Percentiles rank a stretch among this genome's conserved stretches.
Conservation (phyloP, 306 rosid species). For the Sicyos edulis region DNA sequence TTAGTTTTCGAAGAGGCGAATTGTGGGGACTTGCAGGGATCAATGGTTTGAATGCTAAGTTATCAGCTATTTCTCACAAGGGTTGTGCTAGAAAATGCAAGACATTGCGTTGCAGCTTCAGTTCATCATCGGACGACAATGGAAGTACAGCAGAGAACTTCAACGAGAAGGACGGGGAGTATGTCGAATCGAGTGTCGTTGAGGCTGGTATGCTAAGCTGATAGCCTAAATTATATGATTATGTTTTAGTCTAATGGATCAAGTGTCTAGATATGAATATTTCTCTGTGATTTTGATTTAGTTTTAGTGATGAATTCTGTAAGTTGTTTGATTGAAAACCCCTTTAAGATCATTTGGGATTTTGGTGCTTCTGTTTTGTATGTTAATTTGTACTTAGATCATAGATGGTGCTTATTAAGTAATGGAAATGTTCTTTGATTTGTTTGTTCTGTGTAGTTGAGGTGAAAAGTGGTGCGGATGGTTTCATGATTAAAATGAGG, state of each 20-base stretch:
- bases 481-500: constrained; percentile 93
- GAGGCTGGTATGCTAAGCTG: constrained; percentile 77
- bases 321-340: not conserved
- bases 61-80: constrained; percentile 32
- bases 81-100: constrained; percentile 35
- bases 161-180: constrained; percentile 80
- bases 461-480: constrained; percentile 98
- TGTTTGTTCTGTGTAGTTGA: constrained; percentile 55
- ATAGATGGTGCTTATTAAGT: constrained; percentile 3
- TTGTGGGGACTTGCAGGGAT: constrained; percentile 48
- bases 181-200: constrained; percentile 70
- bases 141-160: constrained; percentile 84
- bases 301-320: not conserved
- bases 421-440: constrained; percentile 20
- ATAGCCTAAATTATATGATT: constrained; percentile 2
- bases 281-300: not conserved
- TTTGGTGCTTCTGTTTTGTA: not conserved
- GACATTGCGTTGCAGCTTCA: constrained; percentile 55
- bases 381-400: not conserved
- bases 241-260: not conserved
- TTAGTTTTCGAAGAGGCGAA: constrained; percentile 50
- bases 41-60: constrained; percentile 34
- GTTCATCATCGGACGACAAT: constrained; percentile 62
- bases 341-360: not conserved
- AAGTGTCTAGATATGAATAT: not conserved